phyloP scores from a whole-genome alignment of 176 grass and related monocot genomes.

The Melocanna baccifera region DNA sequence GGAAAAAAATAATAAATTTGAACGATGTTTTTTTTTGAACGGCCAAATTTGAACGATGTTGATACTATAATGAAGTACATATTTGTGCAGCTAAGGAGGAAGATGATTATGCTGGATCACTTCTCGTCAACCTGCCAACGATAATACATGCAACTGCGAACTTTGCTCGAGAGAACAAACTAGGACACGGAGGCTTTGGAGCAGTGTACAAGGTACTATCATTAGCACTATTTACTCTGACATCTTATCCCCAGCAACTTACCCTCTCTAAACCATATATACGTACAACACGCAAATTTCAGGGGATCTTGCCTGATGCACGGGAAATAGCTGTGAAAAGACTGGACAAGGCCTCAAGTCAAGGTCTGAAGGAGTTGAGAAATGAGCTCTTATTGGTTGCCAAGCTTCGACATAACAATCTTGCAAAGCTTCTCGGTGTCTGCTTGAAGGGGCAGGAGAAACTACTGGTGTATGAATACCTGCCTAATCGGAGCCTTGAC shows the following conservation, averaged over 20 bases:
- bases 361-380: conserved; percentile 36
- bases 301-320: conserved; percentile 36
- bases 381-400: conserved; percentile 51
- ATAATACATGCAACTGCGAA: conserved; percentile 48
- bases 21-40: too few species aligned
- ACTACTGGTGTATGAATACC: conserved; percentile 42
- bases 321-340: conserved; percentile 33
- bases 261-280: too few species aligned
- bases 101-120: neutral
- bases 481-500: conserved; percentile 45
- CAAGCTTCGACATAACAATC: conserved; percentile 56
- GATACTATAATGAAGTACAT: too few species aligned
- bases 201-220: conserved; percentile 45
- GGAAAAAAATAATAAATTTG: too few species aligned
- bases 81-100: too few species aligned
- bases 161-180: conserved; percentile 53
- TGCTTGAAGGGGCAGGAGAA: conserved; percentile 40
- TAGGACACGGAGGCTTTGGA: conserved; percentile 68
- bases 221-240: too few species aligned
- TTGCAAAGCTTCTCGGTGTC: conserved; percentile 36
- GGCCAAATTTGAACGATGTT: too few species aligned
- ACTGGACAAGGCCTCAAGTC: conserved; percentile 25
- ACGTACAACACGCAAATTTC: neutral
- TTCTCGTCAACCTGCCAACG: conserved; percentile 38
- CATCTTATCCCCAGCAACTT: too few species aligned